Evolutionary conservation across 2,329 filamentous ascomycete genomes (phyloP).

Genomic region (Colletotrichum brevisporum): DNA sequence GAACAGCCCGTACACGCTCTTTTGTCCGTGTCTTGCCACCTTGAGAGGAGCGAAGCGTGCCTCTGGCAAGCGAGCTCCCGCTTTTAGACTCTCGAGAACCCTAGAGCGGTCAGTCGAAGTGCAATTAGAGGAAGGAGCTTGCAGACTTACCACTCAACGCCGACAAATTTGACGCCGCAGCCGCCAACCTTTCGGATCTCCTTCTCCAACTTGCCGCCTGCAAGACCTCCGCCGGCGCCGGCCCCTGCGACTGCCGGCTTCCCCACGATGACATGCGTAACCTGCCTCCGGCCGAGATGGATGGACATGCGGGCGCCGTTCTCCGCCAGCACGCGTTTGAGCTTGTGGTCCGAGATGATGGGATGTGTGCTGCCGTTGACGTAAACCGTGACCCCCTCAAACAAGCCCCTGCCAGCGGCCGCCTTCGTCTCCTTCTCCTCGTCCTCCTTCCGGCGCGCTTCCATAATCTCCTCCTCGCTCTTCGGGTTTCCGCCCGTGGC

Average conservation of each 20-base stretch:
- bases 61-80: slow-evolving; percentile 81
- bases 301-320: slow-evolving; percentile 82
- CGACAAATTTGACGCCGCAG: slow-evolving; percentile 82
- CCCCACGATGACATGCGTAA: slow-evolving; percentile 90
- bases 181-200: slow-evolving; percentile 80
- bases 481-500: slow-evolving; percentile 2
- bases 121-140: slow-evolving; percentile 36
- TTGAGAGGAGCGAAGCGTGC: slow-evolving; percentile 76
- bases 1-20: slow-evolving; percentile 72
- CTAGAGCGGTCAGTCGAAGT: slow-evolving; percentile 54
- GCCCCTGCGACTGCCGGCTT: slow-evolving; percentile 62
- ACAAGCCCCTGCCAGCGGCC: slow-evolving; percentile 62
- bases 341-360: slow-evolving; percentile 84
- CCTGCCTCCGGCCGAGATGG: slow-evolving; percentile 77
- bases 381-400: slow-evolving; percentile 81
- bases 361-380: slow-evolving; percentile 91
- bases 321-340: slow-evolving; percentile 82
- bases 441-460: slow-evolving; percentile 60
- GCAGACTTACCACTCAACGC: slow-evolving; percentile 79
- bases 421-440: slow-evolving; percentile 60
- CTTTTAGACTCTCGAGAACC: slow-evolving; percentile 87
- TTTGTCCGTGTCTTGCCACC: slow-evolving; percentile 73
- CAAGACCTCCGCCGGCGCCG: slow-evolving; percentile 81
- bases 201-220: slow-evolving; percentile 83
- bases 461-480: slow-evolving; percentile 46